Base-by-base conservation (phyloP, 441 rosid species). In the Brassica hybrid region DNA sequence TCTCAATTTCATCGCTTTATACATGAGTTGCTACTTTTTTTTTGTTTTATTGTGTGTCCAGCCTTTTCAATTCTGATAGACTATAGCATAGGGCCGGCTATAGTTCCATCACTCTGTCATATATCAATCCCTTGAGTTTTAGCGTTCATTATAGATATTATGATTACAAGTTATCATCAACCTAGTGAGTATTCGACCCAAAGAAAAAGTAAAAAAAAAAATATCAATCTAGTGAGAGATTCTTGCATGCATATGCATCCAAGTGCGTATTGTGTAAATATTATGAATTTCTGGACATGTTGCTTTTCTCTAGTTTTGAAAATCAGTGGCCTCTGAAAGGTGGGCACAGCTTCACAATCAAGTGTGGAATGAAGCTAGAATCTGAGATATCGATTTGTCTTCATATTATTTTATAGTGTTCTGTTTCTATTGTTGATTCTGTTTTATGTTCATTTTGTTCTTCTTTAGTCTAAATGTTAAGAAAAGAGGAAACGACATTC, bases 21-120 rank as follows among this genome's bases (percentile, higher is more conserved):
- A 65, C 79, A 77, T 82, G 78, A 80, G 86, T 85, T 65, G 67
- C 82, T 75, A 65, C 76, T 21, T 60, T 68, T 52, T 16, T 58
- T 59, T 80, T 73, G 32, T 59, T 67, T 38, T 41, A 27, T 77
- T 57, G 69, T 52, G 76, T 71, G 69, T 74, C 36, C 74, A 71
- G 75, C 82, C 72, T 76, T 80, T 67, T 54, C 48, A 30, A 57
- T 66, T 65, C 78, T 69, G 18, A 38, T 73, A 79, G 21, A 45
- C 67, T 69, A 43, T 73, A 72, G 73, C 6, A 63, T 63, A 63
- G 67, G 67, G 48, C n/a, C 67, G 48, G 3, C 67, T 63, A 34
- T 4, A 30, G 34, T 30, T 30, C 34, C 6, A 6, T 30, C 34
- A 30, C 34, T 30, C 34, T 30, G 34, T 30, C 34, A 30, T 30